Percentiles rank a stretch among this genome's conserved stretches.
phyloP scores from a whole-genome alignment of 768 basidiomycete genomes.

The Rhizopogon sp. region DNA sequence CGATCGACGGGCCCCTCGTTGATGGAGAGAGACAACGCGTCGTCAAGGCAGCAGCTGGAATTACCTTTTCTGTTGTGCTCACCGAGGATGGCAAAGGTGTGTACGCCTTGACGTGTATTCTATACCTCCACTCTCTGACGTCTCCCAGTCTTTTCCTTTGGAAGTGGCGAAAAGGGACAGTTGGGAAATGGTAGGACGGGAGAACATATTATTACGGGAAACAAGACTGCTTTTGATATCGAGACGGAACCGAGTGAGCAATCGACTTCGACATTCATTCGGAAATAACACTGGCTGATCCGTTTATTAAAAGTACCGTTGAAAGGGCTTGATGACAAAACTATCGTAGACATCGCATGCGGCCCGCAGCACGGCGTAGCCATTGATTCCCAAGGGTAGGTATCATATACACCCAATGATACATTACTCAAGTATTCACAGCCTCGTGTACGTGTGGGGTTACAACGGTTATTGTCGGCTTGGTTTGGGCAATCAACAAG shows the following conservation, averaged over 20 bases:
- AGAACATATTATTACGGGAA: constrained; percentile 84
- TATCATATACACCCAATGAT: neutral
- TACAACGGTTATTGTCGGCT: constrained; percentile 90
- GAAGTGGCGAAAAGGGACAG: constrained; percentile 90
- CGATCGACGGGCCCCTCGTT: constrained; percentile 52
- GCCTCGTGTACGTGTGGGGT: constrained; percentile 81
- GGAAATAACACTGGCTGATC: neutral
- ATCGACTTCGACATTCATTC: constrained; percentile 10
- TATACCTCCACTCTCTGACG: neutral
- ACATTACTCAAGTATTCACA: constrained; percentile 20
- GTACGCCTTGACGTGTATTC: constrained; percentile 7
- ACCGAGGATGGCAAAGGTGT: constrained; percentile 78
- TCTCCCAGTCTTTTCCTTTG: constrained; percentile 73
- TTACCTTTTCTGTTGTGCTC: constrained; percentile 80
- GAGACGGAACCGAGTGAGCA: constrained; percentile 62
- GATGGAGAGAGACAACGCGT: constrained; percentile 61
- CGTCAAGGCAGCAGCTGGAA: constrained; percentile 73
- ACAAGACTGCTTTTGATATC: constrained; percentile 79
- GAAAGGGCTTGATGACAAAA: constrained; percentile 70
- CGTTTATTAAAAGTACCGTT: constrained; percentile 50
- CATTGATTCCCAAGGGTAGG: constrained; percentile 70
- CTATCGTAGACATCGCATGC: constrained; percentile 76
- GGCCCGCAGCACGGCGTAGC: constrained; percentile 88
- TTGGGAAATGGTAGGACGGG: constrained; percentile 90
- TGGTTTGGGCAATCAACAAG: constrained; percentile 83